phyloP scores from a whole-genome alignment of 306 rosid species.

The Cucumis melo region DNA sequence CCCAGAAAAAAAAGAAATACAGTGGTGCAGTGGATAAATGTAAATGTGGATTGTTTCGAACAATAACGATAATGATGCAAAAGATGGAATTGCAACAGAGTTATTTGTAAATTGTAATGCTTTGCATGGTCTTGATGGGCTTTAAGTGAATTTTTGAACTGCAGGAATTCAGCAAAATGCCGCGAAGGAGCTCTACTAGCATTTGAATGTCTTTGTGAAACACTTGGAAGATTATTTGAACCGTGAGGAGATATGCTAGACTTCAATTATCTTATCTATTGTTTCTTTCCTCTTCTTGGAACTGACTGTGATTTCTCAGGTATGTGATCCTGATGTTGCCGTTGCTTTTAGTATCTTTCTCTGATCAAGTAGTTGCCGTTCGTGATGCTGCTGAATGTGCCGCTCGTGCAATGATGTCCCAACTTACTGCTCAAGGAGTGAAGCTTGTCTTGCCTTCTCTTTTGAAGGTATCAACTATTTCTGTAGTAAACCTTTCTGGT shows the following conservation, averaged over 20 bases:
- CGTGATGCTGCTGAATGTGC: slow-evolving; percentile 97
- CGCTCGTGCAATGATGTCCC: slow-evolving; percentile 99
- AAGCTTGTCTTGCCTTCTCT: slow-evolving; percentile 98
- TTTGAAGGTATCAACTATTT: slow-evolving; percentile 48
- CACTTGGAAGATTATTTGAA: slow-evolving; percentile 86
- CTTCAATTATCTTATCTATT: slow-evolving; percentile 1
- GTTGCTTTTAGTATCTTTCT: slow-evolving; percentile 81
- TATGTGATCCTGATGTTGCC: slow-evolving; percentile 93
- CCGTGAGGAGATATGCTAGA: slow-evolving; percentile 40
- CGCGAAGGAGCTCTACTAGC: slow-evolving; percentile 94
- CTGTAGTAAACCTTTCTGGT: neutral
- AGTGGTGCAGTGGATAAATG: neutral
- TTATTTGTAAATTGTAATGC: neutral
- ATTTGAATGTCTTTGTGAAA: slow-evolving; percentile 95
- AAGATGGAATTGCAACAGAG: neutral
- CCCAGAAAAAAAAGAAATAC: neutral
- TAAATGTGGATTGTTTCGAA: neutral
- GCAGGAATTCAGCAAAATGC: slow-evolving; percentile 83
- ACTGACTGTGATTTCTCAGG: slow-evolving; percentile 30
- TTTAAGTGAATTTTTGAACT: slow-evolving; percentile 6
- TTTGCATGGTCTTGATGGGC: neutral
- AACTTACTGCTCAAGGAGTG: slow-evolving; percentile 92
- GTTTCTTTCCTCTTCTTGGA: neutral
- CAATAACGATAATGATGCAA: neutral
- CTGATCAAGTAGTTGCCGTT: slow-evolving; percentile 94